Conservation (phyloP, 352 stramenopile species). For the Nothophytophthora sp. region DNA sequence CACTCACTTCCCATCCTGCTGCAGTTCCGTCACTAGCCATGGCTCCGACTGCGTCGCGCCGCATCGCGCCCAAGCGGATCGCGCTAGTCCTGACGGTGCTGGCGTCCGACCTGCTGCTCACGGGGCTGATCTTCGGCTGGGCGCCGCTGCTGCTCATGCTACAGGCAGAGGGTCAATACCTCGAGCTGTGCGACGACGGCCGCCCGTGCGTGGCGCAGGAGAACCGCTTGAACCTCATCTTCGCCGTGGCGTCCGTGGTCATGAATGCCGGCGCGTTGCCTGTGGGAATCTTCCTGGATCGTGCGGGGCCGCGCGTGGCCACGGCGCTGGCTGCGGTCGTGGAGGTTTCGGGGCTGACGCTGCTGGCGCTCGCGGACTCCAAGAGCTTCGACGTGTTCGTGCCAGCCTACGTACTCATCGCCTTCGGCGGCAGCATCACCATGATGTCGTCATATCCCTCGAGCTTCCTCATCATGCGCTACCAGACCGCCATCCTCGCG, state of each 20-base stretch:
- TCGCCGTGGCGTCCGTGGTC: slow-evolving; percentile 76
- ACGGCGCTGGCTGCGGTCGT: slow-evolving; percentile 55
- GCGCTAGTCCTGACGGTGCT: slow-evolving; percentile 71
- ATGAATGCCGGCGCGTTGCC: slow-evolving; percentile 78
- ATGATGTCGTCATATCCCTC: slow-evolving; percentile 83
- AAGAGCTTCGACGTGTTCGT: slow-evolving; percentile 78
- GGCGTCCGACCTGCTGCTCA: slow-evolving; percentile 81
- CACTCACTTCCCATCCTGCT: slow-evolving; percentile 5
- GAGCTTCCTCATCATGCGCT: slow-evolving; percentile 71
- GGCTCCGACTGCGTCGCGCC: slow-evolving; percentile 3
- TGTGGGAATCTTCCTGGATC: slow-evolving; percentile 81
- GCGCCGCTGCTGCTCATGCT: slow-evolving; percentile 84
- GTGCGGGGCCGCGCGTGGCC: slow-evolving; percentile 55
- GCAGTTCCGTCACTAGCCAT: slow-evolving; percentile 7
- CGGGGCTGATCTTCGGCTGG: slow-evolving; percentile 88
- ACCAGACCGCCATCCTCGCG: slow-evolving; percentile 78
- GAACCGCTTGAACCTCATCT: slow-evolving; percentile 89
- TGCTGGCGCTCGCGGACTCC: slow-evolving; percentile 78
- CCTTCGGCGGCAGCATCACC: slow-evolving; percentile 73
- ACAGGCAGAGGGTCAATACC: slow-evolving; percentile 80
- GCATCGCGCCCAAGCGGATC: slow-evolving; percentile 47
- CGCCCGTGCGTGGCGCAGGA: slow-evolving; percentile 67
- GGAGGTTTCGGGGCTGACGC: slow-evolving; percentile 65
- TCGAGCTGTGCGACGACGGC: slow-evolving; percentile 58
- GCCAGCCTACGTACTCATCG: slow-evolving; percentile 63